phyloP scores from a whole-genome alignment of 257 asterid species.

The Leptodermis oblonga region DNA sequence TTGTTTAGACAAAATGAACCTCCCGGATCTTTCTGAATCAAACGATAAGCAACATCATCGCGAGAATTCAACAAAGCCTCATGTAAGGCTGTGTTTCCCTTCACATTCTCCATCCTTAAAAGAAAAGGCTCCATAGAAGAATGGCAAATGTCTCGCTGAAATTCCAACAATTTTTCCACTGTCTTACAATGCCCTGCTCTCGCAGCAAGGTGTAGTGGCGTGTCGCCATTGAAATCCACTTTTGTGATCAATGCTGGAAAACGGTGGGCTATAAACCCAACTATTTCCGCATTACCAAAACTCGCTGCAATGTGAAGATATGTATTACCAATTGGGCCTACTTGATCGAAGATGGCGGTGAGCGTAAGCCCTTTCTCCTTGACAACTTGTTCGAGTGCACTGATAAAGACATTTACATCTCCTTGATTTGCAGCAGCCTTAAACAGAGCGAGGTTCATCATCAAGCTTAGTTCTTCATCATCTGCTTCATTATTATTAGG shows the following conservation, averaged over 20 bases:
- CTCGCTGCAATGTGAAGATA: background rate
- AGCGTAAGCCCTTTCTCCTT: background rate
- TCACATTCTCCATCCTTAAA: background rate
- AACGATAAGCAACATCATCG: background rate
- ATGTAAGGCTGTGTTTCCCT: conserved; percentile 7
- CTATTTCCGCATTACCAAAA: background rate
- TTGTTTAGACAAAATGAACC: background rate
- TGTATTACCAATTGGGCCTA: conserved; percentile 1
- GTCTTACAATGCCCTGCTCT: background rate
- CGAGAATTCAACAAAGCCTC: background rate
- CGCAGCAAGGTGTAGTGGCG: conserved; percentile 7
- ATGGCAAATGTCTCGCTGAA: too few species aligned
- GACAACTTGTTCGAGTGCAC: background rate
- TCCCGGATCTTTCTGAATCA: background rate
- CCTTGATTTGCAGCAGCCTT: background rate
- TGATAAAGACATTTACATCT: background rate
- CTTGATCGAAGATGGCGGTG: background rate
- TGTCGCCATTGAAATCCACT: conserved; percentile 1
- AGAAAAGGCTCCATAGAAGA: too few species aligned
- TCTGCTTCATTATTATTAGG: background rate
- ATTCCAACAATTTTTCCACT: too few species aligned
- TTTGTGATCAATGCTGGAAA: background rate
- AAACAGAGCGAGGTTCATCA: background rate
- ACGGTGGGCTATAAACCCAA: background rate
- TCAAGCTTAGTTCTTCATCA: background rate